Percentiles rank a stretch among this genome's conserved stretches.
phyloP scores from a whole-genome alignment of 768 basidiomycete genomes.

The Chiua virens region DNA sequence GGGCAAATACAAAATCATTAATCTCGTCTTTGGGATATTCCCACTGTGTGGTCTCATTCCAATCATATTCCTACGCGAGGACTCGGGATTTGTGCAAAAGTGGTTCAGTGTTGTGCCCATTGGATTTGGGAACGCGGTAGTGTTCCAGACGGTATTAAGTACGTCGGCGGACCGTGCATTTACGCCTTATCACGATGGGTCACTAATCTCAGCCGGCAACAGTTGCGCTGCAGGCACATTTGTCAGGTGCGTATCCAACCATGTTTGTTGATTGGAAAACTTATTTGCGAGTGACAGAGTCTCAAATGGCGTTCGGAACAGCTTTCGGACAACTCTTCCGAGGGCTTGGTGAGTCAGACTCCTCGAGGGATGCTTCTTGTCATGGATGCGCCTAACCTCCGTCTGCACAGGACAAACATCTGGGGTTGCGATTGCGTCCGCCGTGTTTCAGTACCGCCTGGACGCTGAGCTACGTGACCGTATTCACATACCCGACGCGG shows the following conservation, averaged over 20 bases:
- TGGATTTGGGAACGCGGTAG: constrained; percentile 18
- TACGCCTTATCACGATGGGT: not conserved
- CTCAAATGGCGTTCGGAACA: constrained; percentile 22
- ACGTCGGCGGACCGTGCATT: not conserved
- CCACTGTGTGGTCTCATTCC: constrained; percentile 45
- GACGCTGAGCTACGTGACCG: constrained; percentile 12
- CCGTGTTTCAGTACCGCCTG: constrained; percentile 22
- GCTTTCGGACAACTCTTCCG: constrained; percentile 25
- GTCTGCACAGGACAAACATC: constrained; percentile 17
- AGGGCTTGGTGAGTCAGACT: constrained; percentile 14
- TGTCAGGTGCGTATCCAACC: not conserved
- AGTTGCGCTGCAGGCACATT: constrained; percentile 7
- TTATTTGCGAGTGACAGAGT: constrained; percentile 4
- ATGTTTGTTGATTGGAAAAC: too few relatives aligned
- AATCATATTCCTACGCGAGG: constrained; percentile 29
- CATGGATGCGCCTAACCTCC: too few relatives aligned
- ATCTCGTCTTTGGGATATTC: constrained; percentile 47
- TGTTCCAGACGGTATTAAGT: constrained; percentile 19
- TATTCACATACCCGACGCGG: constrained; percentile 11
- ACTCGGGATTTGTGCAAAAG: constrained; percentile 20
- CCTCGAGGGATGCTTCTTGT: too few relatives aligned
- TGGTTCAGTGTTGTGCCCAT: constrained; percentile 22
- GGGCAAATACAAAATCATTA: constrained; percentile 49
- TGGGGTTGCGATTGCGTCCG: constrained; percentile 20
- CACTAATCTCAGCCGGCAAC: not conserved